Evolutionary conservation across 2,329 filamentous ascomycete species (phyloP).

Genomic region (Aureobasidium uvarum): DNA sequence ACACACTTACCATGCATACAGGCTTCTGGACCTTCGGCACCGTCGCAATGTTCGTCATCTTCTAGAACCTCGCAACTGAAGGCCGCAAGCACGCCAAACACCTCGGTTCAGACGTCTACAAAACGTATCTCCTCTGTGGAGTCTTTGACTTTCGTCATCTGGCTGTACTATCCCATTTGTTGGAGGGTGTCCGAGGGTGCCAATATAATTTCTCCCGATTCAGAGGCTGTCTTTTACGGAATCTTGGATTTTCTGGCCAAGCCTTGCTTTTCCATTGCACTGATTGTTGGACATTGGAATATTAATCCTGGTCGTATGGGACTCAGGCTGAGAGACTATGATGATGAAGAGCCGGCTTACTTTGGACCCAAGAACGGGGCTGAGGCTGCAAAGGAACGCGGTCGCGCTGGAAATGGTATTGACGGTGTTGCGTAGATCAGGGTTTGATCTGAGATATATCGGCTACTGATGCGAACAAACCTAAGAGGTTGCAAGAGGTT

Average conservation of each 20-base stretch:
- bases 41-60: slow-evolving; percentile 55
- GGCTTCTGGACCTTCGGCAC: slow-evolving; percentile 38
- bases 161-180: slow-evolving; percentile 60
- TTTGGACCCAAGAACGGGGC: slow-evolving; percentile 13
- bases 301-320: slow-evolving; percentile 59
- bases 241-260: slow-evolving; percentile 62
- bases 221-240: slow-evolving; percentile 64
- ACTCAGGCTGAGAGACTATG: slow-evolving; percentile 47
- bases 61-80: slow-evolving; percentile 57
- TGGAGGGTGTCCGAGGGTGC: slow-evolving; percentile 62
- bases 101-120: slow-evolving; percentile 52
- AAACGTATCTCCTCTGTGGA: slow-evolving; percentile 53
- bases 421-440: neutral
- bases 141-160: slow-evolving; percentile 54
- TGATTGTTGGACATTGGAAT: slow-evolving; percentile 59
- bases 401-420: neutral
- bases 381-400: slow-evolving; percentile 1
- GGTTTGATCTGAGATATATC: neutral
- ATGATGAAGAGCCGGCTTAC: slow-evolving; percentile 33
- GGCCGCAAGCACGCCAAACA: slow-evolving; percentile 53
- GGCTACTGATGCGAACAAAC: neutral
- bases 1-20: slow-evolving; percentile 34
- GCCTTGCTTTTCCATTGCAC: slow-evolving; percentile 56
- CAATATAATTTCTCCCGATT: slow-evolving; percentile 62
- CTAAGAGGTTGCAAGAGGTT: neutral